Evolutionary conservation across 768 basidiomycete genomes (phyloP).

Genomic region (Mycena vitilis): DNA sequence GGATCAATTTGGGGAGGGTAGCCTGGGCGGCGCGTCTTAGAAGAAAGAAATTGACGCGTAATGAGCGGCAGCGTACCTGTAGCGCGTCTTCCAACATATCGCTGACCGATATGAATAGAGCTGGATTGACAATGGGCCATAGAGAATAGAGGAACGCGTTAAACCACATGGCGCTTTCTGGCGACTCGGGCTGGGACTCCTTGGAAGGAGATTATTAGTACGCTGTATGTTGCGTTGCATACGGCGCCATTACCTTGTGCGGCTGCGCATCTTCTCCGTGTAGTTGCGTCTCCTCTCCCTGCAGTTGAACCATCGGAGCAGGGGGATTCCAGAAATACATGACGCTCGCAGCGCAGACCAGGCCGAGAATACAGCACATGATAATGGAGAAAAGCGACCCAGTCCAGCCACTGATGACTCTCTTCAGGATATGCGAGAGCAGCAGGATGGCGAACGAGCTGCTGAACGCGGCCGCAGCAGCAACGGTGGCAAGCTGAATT

Average conservation of each 20-base stretch:
- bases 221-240: background rate
- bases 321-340: constrained; percentile 38
- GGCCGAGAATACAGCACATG: constrained; percentile 43
- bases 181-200: constrained; percentile 35
- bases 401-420: constrained; percentile 19
- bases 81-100: constrained; percentile 76
- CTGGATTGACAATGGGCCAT: constrained; percentile 83
- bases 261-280: too few relatives aligned
- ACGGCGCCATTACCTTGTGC: constrained; percentile 13
- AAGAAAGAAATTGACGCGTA: background rate
- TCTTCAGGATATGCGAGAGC: constrained; percentile 17
- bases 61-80: constrained; percentile 41
- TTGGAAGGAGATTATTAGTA: constrained; percentile 5
- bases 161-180: constrained; percentile 66
- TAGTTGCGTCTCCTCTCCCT: constrained; percentile 25
- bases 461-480: constrained; percentile 36
- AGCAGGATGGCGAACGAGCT: constrained; percentile 12
- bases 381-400: constrained; percentile 12
- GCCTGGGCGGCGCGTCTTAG: constrained; percentile 36
- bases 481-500: constrained; percentile 46
- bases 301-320: constrained; percentile 8
- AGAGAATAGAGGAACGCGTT: constrained; percentile 70
- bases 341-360: constrained; percentile 43
- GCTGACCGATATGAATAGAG: constrained; percentile 65
- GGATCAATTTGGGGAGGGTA: constrained; percentile 60